phyloP scores from a whole-genome alignment of 257 asterid species.

The Nicotiana sylvestris region DNA sequence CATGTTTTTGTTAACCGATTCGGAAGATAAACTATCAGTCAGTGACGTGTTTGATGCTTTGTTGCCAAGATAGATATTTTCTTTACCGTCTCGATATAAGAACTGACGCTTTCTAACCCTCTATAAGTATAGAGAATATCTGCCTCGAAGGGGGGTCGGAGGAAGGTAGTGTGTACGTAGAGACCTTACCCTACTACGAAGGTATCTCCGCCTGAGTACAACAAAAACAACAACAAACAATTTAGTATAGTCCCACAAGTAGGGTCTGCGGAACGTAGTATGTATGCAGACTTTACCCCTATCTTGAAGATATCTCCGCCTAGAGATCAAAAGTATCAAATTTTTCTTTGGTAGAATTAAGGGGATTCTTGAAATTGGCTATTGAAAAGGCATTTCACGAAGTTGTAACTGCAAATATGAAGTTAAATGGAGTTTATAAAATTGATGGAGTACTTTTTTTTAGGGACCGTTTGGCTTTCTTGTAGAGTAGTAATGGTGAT shows the following conservation, averaged over 20 bases:
- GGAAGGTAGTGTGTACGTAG: too few species aligned
- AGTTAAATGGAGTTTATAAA: background rate
- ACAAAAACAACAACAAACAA: too few species aligned
- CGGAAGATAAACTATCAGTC: background rate
- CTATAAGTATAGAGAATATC: background rate
- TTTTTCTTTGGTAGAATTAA: background rate
- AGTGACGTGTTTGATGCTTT: background rate
- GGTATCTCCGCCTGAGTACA: too few species aligned
- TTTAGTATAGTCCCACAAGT: too few species aligned
- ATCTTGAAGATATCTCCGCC: too few species aligned
- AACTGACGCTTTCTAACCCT: background rate
- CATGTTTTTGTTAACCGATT: constrained; percentile 4
- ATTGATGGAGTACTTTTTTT: background rate
- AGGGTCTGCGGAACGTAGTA: fast-evolving
- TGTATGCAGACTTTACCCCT: too few species aligned
- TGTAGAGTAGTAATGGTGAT: background rate
- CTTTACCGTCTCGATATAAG: background rate
- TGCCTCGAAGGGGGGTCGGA: too few species aligned
- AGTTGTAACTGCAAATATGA: background rate
- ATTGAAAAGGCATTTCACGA: background rate
- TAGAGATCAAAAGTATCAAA: background rate
- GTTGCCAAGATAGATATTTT: background rate
- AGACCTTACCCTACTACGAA: too few species aligned
- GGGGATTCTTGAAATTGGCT: background rate
- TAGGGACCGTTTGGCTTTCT: background rate